phyloP scores from a whole-genome alignment of 2,329 filamentous ascomycete species.

The Ophiostoma pallidulum region DNA sequence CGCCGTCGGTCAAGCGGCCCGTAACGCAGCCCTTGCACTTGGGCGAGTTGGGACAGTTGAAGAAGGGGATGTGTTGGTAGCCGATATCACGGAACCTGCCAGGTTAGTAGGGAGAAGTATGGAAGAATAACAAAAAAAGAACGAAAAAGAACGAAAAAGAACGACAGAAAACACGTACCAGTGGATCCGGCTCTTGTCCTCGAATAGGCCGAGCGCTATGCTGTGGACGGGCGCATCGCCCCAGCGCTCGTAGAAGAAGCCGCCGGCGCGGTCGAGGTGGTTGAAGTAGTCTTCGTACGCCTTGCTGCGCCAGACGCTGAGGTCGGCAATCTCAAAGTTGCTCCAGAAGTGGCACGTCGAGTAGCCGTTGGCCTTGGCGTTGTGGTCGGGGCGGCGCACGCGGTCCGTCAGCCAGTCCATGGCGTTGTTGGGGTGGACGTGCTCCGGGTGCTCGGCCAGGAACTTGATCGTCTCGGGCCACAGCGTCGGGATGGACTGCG shows the following conservation, averaged over 20 bases:
- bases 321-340: slow-evolving; percentile 93
- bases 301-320: slow-evolving; percentile 86
- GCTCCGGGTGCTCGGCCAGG: slow-evolving; percentile 70
- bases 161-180: slow-evolving; percentile 60
- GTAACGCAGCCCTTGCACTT: slow-evolving; percentile 72
- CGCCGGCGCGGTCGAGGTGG: slow-evolving; percentile 84
- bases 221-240: slow-evolving; percentile 96
- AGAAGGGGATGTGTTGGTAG: slow-evolving; percentile 96
- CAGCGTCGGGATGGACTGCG: slow-evolving; percentile 72
- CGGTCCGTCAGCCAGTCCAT: slow-evolving; percentile 80
- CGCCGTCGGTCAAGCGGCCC: slow-evolving; percentile 82
- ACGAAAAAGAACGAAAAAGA: neutral
- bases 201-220: slow-evolving; percentile 84
- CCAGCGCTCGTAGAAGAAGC: slow-evolving; percentile 45
- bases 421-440: slow-evolving; percentile 75
- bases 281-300: slow-evolving; percentile 94
- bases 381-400: slow-evolving; percentile 66
- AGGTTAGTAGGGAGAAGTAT: neutral
- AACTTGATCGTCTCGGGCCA: slow-evolving; percentile 98
- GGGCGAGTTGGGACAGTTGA: slow-evolving; percentile 94
- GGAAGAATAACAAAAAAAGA: neutral
- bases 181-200: slow-evolving; percentile 82
- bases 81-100: slow-evolving; percentile 98
- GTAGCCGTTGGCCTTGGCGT: slow-evolving; percentile 77
- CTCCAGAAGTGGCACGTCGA: slow-evolving; percentile 99